Percentiles rank a stretch among this genome's conserved stretches.
phyloP scores from a whole-genome alignment of 1,284 basidiomycete genomes.

The Caloboletus firmus region DNA sequence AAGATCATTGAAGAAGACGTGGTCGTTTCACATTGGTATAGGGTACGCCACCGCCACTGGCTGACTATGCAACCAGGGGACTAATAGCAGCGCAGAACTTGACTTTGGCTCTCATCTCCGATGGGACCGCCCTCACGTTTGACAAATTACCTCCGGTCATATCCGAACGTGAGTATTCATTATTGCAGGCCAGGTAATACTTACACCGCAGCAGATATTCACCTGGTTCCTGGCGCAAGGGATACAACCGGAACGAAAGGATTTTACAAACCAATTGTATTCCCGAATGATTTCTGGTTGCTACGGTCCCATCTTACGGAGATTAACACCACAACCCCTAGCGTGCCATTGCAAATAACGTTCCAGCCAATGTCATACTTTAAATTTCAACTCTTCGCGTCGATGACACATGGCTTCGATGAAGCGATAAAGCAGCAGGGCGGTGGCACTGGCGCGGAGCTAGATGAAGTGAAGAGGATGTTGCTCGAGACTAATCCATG shows the following conservation, averaged over 20 bases:
- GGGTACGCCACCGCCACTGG: conserved; percentile 39
- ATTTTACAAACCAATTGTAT: conserved; percentile 85
- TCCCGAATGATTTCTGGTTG: conserved; percentile 95
- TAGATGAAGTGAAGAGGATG: conserved; percentile 94
- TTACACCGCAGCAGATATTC: conserved; percentile 48
- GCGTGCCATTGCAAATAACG: conserved; percentile 76
- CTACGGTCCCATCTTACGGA: conserved; percentile 77
- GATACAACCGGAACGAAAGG: conserved; percentile 62
- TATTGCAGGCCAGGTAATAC: conserved; percentile 8
- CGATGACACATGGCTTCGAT: conserved; percentile 80
- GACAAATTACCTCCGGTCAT: conserved; percentile 63
- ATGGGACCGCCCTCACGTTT: conserved; percentile 57
- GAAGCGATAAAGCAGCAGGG: conserved; percentile 78
- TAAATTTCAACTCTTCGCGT: conserved; percentile 83
- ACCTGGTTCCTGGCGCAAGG: conserved; percentile 55
- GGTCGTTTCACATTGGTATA: conserved; percentile 83
- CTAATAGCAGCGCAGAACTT: conserved; percentile 59
- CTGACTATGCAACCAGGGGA: background rate
- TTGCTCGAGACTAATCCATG: conserved; percentile 92
- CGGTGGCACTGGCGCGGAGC: conserved; percentile 60
- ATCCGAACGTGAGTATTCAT: conserved; percentile 52
- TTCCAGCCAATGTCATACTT: conserved; percentile 85
- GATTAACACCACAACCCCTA: conserved; percentile 75
- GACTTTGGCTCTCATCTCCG: conserved; percentile 85
- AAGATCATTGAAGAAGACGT: conserved; percentile 47